Evolutionary conservation across 257 asterid species (phyloP).

Genomic region (Solanum commersonii): DNA sequence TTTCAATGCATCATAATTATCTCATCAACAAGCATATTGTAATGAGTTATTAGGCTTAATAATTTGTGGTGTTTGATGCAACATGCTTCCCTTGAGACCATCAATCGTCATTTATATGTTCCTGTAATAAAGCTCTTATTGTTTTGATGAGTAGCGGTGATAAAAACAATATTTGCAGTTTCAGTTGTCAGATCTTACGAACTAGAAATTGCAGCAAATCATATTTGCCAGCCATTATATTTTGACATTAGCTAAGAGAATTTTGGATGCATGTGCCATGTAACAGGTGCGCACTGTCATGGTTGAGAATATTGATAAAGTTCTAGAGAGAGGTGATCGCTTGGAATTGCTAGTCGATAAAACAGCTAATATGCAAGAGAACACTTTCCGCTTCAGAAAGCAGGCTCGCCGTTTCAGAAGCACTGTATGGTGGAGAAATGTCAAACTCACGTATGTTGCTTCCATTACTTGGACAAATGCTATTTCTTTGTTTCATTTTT

Average conservation of each 20-base stretch:
- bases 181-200: not conserved
- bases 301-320: conserved; percentile 97
- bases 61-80: not conserved
- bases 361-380: conserved; percentile 89
- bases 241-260: not conserved
- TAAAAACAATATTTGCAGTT: not conserved
- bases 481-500: not conserved
- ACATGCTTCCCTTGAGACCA: not conserved
- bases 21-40: not conserved
- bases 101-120: not conserved
- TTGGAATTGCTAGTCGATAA: conserved; percentile 93
- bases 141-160: not conserved
- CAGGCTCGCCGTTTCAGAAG: conserved; percentile 91
- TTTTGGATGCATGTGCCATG: not conserved
- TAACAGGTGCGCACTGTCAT: conserved; percentile 86
- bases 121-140: not conserved
- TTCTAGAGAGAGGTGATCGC: conserved; percentile 95
- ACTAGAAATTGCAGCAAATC: not conserved
- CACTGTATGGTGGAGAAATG: conserved; percentile 98
- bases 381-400: conserved; percentile 92
- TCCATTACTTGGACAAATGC: not conserved
- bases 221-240: not conserved
- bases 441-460: conserved; percentile 78
- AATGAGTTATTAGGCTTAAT: not conserved
- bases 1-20: not conserved